These are phyloP conservation scores for Hypoxylon sp. DNA, from an alignment of 2,329 filamentous ascomycete genomes.

Conservation along the genomic window DNA sequence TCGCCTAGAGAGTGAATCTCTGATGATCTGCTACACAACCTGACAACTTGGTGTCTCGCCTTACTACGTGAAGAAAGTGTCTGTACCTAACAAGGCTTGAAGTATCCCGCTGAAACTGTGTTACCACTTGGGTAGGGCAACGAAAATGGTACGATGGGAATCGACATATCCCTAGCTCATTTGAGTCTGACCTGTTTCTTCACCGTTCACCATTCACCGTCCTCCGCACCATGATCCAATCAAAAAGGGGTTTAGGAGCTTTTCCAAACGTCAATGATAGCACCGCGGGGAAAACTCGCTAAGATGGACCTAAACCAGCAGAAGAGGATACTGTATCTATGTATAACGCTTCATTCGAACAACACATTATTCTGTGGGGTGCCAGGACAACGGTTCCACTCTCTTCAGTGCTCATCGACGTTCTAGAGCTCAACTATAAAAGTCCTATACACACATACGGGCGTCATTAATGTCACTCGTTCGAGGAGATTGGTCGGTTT, in stretches of 20 bases:
- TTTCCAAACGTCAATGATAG: constrained; percentile 20
- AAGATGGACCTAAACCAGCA: constrained; percentile 16
- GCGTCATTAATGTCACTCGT: constrained; percentile 7
- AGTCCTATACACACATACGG: constrained; percentile 17
- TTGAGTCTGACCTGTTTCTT: constrained; percentile 9
- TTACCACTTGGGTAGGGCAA: constrained; percentile 36
- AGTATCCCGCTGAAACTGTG: constrained; percentile 37
- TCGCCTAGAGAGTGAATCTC: constrained; percentile 37
- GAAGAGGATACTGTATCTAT: constrained; percentile 10
- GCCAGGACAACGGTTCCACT: constrained; percentile 28
- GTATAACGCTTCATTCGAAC: constrained; percentile 24
- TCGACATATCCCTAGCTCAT: constrained; percentile 25
- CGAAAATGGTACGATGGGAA: constrained; percentile 36
- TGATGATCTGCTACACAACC: constrained; percentile 30
- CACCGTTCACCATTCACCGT: constrained; percentile 14
- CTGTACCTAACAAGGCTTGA: constrained; percentile 33
- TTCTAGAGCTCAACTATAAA: constrained; percentile 36
- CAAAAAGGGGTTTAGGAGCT: constrained; percentile 15
- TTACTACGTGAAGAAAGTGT: constrained; percentile 26
- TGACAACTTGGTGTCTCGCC: constrained; percentile 37
- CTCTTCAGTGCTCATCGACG: constrained; percentile 20
- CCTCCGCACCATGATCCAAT: constrained; percentile 25
- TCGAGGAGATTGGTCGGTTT: constrained; percentile 34
- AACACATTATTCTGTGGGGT: constrained; percentile 31
- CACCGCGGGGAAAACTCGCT: constrained; percentile 20